Percentiles rank a stretch among this genome's conserved stretches.
Evolutionary conservation across 352 stramenopile genomes (phyloP).

Genomic region (Phytophthora chlamydospora): DNA sequence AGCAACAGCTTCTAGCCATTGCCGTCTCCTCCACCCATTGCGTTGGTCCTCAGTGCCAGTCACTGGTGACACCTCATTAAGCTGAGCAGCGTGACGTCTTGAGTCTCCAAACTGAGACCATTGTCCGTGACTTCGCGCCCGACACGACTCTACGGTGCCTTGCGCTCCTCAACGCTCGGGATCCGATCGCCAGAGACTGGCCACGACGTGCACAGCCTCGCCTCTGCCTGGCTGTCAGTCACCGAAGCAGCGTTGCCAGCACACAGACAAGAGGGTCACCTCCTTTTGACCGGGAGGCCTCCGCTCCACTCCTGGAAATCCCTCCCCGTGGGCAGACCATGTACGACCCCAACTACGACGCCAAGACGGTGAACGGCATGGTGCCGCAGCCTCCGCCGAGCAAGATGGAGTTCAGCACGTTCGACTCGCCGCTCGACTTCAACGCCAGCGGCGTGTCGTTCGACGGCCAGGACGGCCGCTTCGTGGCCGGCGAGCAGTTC

Average conservation of each 20-base stretch:
- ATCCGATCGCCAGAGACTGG: slow-evolving; percentile 31
- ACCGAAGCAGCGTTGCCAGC: slow-evolving; percentile 8
- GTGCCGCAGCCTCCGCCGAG: slow-evolving; percentile 35
- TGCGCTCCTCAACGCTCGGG: slow-evolving; percentile 29
- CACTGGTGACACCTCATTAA: no score
- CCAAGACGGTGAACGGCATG: slow-evolving; percentile 39
- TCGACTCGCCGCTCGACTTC: slow-evolving; percentile 47
- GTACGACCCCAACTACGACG: slow-evolving; percentile 30
- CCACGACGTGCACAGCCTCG: slow-evolving; percentile 1
- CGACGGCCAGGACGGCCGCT: slow-evolving; percentile 47
- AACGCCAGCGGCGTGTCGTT: slow-evolving; percentile 37
- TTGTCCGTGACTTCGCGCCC: not conserved
- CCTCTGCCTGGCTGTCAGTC: slow-evolving; percentile 31
- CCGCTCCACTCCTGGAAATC: slow-evolving; percentile 9
- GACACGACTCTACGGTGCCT: slow-evolving; percentile 29
- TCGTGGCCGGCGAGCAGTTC: slow-evolving; percentile 72
- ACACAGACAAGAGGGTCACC: slow-evolving; percentile 23
- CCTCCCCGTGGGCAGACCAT: slow-evolving; percentile 14
- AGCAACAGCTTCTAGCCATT: not conserved
- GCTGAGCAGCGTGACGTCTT: no score
- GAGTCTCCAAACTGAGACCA: not conserved
- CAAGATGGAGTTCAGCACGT: slow-evolving; percentile 44
- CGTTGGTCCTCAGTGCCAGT: no score
- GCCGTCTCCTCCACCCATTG: slow-evolving; percentile 1
- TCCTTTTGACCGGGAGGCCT: slow-evolving; percentile 6